Evolutionary conservation across 2,329 filamentous ascomycete genomes (phyloP).

Genomic region (Neopestalotiopsis sp.): DNA sequence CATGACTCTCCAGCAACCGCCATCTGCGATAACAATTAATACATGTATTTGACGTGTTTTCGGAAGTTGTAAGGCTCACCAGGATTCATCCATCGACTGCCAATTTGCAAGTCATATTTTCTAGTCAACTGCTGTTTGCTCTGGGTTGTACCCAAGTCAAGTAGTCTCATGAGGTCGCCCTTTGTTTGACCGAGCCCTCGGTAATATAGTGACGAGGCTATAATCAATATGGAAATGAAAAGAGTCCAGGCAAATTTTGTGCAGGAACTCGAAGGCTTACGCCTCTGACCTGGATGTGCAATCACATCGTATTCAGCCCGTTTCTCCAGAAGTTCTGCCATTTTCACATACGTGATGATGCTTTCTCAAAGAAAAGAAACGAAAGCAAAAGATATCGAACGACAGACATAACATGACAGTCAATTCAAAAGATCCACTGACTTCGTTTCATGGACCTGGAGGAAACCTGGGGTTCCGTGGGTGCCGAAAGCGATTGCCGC

Average conservation of each 20-base stretch:
- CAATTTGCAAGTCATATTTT: conserved; percentile 14
- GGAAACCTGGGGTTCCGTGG: neutral
- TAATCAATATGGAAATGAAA: neutral
- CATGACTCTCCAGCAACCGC: conserved; percentile 23
- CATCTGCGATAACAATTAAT: conserved; percentile 19
- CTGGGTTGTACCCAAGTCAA: neutral
- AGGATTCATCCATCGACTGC: conserved; percentile 18
- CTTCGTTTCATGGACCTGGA: no score
- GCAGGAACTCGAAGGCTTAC: neutral
- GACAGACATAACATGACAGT: neutral
- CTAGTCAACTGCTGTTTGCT: neutral
- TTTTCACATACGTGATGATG: neutral
- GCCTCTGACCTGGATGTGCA: neutral
- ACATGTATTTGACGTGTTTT: neutral
- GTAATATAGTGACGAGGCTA: neutral
- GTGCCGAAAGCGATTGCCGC: neutral
- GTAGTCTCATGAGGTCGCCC: neutral
- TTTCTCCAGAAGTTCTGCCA: neutral
- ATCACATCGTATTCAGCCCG: neutral
- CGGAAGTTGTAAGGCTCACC: neutral
- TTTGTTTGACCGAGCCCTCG: neutral
- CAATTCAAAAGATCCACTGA: neutral
- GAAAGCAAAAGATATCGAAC: neutral
- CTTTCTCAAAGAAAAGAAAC: neutral
- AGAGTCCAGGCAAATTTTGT: neutral